Percentiles rank a stretch among this genome's conserved stretches.
phyloP scores from a whole-genome alignment of 176 grass and related monocot species.

The Phoenix roebelenii region DNA sequence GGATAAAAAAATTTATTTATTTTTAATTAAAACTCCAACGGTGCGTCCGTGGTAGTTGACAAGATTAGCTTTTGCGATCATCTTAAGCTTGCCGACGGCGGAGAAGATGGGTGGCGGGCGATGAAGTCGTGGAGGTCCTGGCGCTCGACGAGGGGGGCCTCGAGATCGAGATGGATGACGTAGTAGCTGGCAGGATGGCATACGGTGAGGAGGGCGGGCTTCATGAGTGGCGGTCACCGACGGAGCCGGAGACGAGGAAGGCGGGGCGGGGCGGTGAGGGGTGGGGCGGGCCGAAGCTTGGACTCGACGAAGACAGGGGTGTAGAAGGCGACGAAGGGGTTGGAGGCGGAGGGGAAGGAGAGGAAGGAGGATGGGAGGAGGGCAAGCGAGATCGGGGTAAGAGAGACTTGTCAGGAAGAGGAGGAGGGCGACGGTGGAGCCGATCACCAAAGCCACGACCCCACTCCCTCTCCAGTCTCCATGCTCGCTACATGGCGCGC shows the following conservation, averaged over 20 bases:
- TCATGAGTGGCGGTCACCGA: conserved; percentile 38
- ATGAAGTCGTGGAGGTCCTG: conserved; percentile 29
- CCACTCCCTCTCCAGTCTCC: conserved; percentile 12
- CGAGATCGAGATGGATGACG: conserved; percentile 65
- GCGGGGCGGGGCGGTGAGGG: conserved; percentile 29
- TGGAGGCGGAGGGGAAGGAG: not conserved
- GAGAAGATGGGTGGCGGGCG: conserved; percentile 36
- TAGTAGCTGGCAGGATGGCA: conserved; percentile 67
- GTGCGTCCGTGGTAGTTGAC: conserved; percentile 44
- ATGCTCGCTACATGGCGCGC: not conserved
- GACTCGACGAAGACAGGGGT: conserved; percentile 34
- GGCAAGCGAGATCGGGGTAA: conserved; percentile 23
- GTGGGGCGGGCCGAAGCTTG: not conserved
- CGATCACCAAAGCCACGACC: conserved; percentile 2
- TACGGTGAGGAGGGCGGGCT: conserved; percentile 40
- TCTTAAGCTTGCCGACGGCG: conserved; percentile 31
- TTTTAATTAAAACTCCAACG: too few species aligned
- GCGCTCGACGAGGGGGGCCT: conserved; percentile 43
- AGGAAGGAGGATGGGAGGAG: conserved; percentile 1
- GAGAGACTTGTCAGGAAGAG: conserved; percentile 34
- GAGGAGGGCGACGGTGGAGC: conserved; percentile 8
- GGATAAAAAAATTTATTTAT: too few species aligned
- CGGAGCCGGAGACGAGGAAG: conserved; percentile 46
- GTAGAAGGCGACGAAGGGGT: conserved; percentile 3
- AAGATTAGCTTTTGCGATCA: conserved; percentile 62